Evolutionary conservation across 2,329 filamentous ascomycete species (phyloP), one percentile per base, ranked within the genome.

Genomic region (Fusarium concolor): DNA sequence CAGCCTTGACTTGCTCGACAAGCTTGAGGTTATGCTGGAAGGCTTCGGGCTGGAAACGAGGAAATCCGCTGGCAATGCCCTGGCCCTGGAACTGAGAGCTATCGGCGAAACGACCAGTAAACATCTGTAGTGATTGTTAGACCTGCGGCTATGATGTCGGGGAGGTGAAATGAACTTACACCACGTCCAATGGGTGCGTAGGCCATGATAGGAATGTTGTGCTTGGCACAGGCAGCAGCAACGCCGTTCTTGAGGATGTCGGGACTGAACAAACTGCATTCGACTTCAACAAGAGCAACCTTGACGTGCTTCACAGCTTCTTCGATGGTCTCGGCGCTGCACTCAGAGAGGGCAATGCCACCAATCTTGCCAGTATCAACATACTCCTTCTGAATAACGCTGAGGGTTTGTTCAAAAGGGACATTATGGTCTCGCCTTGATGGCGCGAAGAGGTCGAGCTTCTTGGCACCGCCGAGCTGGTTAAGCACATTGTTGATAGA

Each of bases 171-270:
- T 51, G 44, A 10, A 76, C 79, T 72, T 75, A 82, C 80, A 3
- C 85, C 84, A 26, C 86, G 81, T 6, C 91, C 89, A 0, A 94
- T 81, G 2, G 92, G 92, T 43, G 89, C 90, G 78, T 93, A 94
- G 1, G 90, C 90, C 35, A 93, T 79, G 46, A 94, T 80, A 0
- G 90, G 89, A 62, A 95, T 93, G 45, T 83, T 80, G 44, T 91
- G 78, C 74, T 94, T 84, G 1, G 81, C 83, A 72, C 88, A 90
- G 0, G 86, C 83, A 3, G 80, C 81, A 5, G 83, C 82, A 35
- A 88, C 77, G 4, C 86, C 85, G 67, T 87, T 86, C 22, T 74
- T 76, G 26, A 86, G 77, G 24, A 83, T 79, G 17, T 87, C 84
- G 0, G 81, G 81, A 11, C 77, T 72, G 72, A 82, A 86, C 60